Conservation (phyloP, 495 filamentous ascomycete genomes). For the Pyronema omphalodes region DNA sequence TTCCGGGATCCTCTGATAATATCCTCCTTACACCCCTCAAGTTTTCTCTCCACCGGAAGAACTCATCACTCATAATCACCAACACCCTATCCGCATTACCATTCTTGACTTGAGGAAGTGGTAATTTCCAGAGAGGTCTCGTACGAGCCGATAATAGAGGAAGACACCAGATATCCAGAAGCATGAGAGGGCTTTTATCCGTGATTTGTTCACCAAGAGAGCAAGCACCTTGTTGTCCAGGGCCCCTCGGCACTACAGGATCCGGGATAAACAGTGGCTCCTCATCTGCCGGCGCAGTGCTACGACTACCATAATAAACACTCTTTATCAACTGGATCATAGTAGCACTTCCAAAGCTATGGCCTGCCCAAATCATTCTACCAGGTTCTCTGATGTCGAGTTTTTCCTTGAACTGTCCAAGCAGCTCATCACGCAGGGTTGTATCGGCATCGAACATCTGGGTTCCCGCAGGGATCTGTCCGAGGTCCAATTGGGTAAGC, state of each 20-base stretch:
- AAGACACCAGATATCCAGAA: slow-evolving; percentile 60
- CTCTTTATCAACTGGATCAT: slow-evolving; percentile 55
- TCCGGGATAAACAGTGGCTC: slow-evolving; percentile 18
- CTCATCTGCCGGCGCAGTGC: background rate
- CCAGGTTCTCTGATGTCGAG: slow-evolving; percentile 53
- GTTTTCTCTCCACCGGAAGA: slow-evolving; percentile 52
- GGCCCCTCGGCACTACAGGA: slow-evolving; percentile 30
- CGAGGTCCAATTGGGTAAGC: slow-evolving; percentile 40
- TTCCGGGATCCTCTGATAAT: slow-evolving; percentile 33
- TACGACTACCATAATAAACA: slow-evolving; percentile 34
- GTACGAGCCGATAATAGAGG: slow-evolving; percentile 40
- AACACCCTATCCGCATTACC: slow-evolving; percentile 28
- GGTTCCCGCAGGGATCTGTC: slow-evolving; percentile 21
- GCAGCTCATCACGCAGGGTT: slow-evolving; percentile 16
- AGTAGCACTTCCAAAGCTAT: slow-evolving; percentile 58
- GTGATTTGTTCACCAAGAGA: slow-evolving; percentile 43
- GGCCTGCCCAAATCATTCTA: slow-evolving; percentile 48
- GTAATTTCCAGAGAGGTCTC: slow-evolving; percentile 39
- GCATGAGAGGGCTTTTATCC: slow-evolving; percentile 35
- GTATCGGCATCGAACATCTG: slow-evolving; percentile 5
- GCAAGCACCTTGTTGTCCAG: slow-evolving; percentile 28
- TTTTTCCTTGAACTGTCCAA: slow-evolving; percentile 33
- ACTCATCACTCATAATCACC: slow-evolving; percentile 46
- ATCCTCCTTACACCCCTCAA: slow-evolving; percentile 39
- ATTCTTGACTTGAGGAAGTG: slow-evolving; percentile 44